Conservation (phyloP, 106 monocot species). For the Alisma plantagoaquatica region DNA sequence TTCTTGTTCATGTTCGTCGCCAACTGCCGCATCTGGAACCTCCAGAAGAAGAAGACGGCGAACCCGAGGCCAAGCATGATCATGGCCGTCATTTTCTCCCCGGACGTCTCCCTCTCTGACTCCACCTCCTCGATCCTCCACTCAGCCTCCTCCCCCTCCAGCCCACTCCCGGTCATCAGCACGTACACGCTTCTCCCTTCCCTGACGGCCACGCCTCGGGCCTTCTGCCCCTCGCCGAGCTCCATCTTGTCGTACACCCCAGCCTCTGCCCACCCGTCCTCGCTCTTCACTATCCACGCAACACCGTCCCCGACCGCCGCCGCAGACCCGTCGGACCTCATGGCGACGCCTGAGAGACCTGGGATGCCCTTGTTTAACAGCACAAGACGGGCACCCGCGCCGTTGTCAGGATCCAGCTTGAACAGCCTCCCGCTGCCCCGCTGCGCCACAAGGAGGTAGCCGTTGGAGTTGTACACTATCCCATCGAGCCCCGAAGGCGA, state of each 20-base stretch:
- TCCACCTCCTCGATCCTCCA: conserved; percentile 60
- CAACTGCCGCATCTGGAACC: conserved; percentile 83
- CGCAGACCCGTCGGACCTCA: conserved; percentile 34
- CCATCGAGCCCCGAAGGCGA: conserved; percentile 27
- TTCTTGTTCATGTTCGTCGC: conserved; percentile 68
- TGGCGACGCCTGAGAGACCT: conserved; percentile 2
- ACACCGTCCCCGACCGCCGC: conserved; percentile 18
- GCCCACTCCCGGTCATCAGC: conserved; percentile 17
- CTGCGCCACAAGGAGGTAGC: conserved; percentile 54
- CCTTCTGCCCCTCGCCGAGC: conserved; percentile 17
- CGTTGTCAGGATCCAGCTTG: conserved; percentile 52
- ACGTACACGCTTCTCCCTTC: conserved; percentile 38
- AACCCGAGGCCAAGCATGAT: conserved; percentile 57
- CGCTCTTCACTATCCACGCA: conserved; percentile 27
- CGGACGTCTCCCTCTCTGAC: conserved; percentile 49
- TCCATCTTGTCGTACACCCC: conserved; percentile 27
- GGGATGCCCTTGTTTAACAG: conserved; percentile 1
- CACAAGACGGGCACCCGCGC: conserved; percentile 24
- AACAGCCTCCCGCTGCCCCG: conserved; percentile 27
- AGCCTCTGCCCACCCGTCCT: conserved; percentile 40
- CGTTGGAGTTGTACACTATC: conserved; percentile 30
- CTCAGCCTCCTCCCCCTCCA: background rate
- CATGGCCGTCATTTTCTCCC: conserved; percentile 55
- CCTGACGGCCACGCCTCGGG: conserved; percentile 29
- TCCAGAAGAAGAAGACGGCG: conserved; percentile 71